These are phyloP conservation scores for Nannizziopsis arthrosporioides DNA, from an alignment of 2,329 filamentous ascomycete species.

Conservation along the genomic window DNA sequence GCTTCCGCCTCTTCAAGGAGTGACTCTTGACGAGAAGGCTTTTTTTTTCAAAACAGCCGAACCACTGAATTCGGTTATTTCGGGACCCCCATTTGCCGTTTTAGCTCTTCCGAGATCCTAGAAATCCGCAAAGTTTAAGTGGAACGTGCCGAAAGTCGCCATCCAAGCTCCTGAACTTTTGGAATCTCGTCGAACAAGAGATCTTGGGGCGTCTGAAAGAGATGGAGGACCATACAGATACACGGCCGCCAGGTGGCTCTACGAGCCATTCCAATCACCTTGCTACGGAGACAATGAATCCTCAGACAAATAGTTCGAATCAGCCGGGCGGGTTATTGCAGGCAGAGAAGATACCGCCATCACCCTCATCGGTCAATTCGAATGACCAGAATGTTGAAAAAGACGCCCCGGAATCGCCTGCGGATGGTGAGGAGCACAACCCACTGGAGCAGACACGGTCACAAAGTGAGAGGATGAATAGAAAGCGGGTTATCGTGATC, in stretches of 20 bases:
- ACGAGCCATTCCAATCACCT: neutral
- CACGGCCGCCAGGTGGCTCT: neutral
- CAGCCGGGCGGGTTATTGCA: neutral
- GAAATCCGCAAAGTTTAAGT: too few relatives aligned
- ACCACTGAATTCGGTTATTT: neutral
- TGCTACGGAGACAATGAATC: neutral
- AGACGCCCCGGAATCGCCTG: neutral
- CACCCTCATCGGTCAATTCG: slow-evolving; percentile 5
- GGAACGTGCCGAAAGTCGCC: too few relatives aligned
- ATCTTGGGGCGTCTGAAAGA: neutral
- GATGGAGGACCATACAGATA: neutral
- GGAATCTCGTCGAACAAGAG: too few relatives aligned
- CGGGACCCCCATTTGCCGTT: too few relatives aligned
- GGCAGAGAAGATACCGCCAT: neutral
- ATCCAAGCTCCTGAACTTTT: neutral
- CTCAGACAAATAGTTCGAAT: neutral
- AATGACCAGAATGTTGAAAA: neutral
- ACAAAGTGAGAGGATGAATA: slow-evolving; percentile 13
- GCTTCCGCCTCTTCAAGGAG: too few relatives aligned
- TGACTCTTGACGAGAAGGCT: neutral
- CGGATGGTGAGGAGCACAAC: neutral
- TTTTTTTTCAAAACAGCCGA: neutral
- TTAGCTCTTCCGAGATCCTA: too few relatives aligned
- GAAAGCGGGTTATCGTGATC: slow-evolving; percentile 12
- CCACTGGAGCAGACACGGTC: slow-evolving; percentile 2